Evolutionary conservation across 345 rosid species (phyloP), one percentile per base, ranked within the genome.

Genomic region (Angophora floribunda): DNA sequence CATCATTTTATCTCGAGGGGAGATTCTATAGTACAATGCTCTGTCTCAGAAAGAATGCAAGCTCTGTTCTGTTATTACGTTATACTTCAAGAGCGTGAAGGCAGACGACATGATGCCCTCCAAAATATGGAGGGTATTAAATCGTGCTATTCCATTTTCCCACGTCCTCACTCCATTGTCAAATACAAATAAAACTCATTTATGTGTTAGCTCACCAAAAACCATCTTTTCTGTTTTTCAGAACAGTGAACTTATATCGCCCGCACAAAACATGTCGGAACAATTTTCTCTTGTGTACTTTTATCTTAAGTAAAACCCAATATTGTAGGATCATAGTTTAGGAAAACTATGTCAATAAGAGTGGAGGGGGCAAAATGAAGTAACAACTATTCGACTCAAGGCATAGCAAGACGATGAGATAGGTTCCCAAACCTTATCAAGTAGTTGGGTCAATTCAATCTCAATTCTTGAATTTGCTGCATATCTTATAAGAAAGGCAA

Each of bases 291-390:
- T 28, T 4, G 6, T 28, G 7, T 28, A 61, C 1, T 61, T 53
- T 61, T 28, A 11, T 61, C 32, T 61, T 32, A 7, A 53, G n/a
- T 53, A 53, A 53, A 53, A 53, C 26, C 63, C 63, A 0, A 57
- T n/a, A 9, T 57, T 24, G 63, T 24, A 24, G 22, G 28, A 57
- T 57, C n/a, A 10, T 57, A 57, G 0, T 57, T 57, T 24, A 5
- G 0, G 6, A 57, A 57, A 10, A 57, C n/a, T 12, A 0, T 53
- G 26, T 19, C 59, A 53, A 53, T 52, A 22, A 52, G 24, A 52
- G 57, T 22, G 28, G 8, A 4, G 63, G 13, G n/a, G 28, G 63
- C 10, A 57, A 57, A 9, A 57, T 57, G n/a, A 24, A 57, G 63
- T 24, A 57, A 57, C 13, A 57, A 57, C 63, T 0, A 24, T 57